Evolutionary conservation across 352 stramenopile genomes (phyloP), one percentile per base, ranked within the genome.

Genomic region (Globisporangium parvum): DNA sequence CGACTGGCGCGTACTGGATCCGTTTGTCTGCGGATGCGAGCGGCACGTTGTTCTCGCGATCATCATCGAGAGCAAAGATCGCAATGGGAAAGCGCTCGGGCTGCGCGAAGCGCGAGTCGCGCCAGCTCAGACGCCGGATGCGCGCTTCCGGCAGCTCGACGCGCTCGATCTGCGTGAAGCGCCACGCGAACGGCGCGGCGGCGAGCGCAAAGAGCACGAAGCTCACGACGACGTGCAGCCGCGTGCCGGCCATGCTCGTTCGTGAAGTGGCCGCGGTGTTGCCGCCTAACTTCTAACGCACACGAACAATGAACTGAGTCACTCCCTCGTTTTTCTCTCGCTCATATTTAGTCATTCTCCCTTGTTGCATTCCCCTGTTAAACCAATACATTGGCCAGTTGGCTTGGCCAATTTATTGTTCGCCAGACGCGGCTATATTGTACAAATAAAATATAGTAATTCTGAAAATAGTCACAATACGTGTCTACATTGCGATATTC

Each of bases 201-300:
- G 81, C 66, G 50, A 87, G 70, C 62, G 71, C 68, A 65, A 90
- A 90, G 49, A 88, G 56, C 66, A 85, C 75, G 65, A 92, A 90
- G 51, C 71, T 73, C 51, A 69, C 75, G 23, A 91, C 81, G 59
- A 91, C 84, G 52, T 87, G 75, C 56, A 92, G 66, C 47, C 82
- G 72, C 33, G 81, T 90, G 52, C 79, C 81, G 26, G 74, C 79
- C 81, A 92, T 92, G 8, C 50, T 70, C 26, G 26, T 2, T 31
- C 26, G 26, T 31, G 26, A n/a, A n/a, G n/a, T n/a, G n/a, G n/a
- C n/a, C n/a, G n/a, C n/a, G n/a, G n/a, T n/a, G n/a, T n/a, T n/a
- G n/a, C n/a, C n/a, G n/a, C n/a, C n/a, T n/a, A n/a, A n/a, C n/a
- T n/a, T n/a, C n/a, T n/a, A n/a, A n/a, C n/a, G n/a, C n/a, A n/a